phyloP scores from a whole-genome alignment of 257 asterid species.

The Salvia rosmarinus region DNA sequence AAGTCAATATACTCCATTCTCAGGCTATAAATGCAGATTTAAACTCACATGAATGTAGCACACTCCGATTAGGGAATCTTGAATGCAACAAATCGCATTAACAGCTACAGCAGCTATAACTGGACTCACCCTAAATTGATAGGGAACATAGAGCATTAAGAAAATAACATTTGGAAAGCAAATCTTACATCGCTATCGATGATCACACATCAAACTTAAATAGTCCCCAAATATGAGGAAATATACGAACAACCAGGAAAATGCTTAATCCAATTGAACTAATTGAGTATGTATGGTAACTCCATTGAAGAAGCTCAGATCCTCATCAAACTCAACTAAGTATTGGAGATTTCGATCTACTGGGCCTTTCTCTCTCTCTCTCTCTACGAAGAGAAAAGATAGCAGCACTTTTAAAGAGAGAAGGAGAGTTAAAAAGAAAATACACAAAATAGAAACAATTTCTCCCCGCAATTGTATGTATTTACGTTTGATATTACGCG shows the following conservation, averaged over 20 bases:
- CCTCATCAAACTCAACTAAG: constrained; percentile 27
- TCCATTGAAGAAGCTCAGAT: constrained; percentile 64
- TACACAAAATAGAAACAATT: no score
- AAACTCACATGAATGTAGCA: constrained; percentile 26
- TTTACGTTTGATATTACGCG: no score
- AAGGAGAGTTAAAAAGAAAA: no score
- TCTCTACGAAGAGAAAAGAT: no score
- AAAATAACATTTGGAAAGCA: constrained; percentile 24
- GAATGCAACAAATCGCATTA: not conserved
- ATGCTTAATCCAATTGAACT: constrained; percentile 43
- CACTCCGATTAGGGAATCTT: constrained; percentile 7
- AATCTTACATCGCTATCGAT: constrained; percentile 35
- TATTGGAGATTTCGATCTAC: constrained; percentile 14
- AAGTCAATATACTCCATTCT: not conserved
- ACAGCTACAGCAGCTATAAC: constrained; percentile 11
- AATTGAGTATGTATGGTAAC: constrained; percentile 45
- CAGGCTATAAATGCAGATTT: constrained; percentile 16
- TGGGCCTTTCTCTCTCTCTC: no score
- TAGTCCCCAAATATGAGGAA: constrained; percentile 30
- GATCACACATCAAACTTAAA: constrained; percentile 43
- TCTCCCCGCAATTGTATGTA: no score
- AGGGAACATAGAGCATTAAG: not conserved
- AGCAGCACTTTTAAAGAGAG: no score
- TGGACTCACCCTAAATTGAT: not conserved
- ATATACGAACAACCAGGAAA: constrained; percentile 30